Evolutionary conservation across 768 basidiomycete species (phyloP).

Genomic region (Amanita rubescens): DNA sequence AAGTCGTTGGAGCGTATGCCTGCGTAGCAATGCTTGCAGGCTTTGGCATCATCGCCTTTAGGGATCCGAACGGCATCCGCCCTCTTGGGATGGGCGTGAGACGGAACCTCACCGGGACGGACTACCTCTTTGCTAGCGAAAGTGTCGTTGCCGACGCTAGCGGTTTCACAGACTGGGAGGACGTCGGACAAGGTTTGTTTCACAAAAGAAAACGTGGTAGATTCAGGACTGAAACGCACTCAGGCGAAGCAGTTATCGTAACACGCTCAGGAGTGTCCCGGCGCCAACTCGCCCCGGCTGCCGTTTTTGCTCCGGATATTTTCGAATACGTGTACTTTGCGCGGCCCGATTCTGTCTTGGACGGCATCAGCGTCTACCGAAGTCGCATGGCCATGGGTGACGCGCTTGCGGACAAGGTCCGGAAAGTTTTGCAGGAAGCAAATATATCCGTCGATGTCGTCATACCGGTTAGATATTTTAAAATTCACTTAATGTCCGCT

Average conservation of each 20-base stretch:
- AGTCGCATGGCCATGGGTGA: slow-evolving; percentile 99
- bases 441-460: slow-evolving; percentile 86
- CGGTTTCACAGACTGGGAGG: slow-evolving; percentile 89
- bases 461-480: slow-evolving; percentile 62
- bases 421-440: slow-evolving; percentile 58
- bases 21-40: slow-evolving; percentile 99
- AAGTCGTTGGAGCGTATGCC: slow-evolving; percentile 90
- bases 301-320: slow-evolving; percentile 91
- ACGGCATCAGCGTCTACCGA: slow-evolving; percentile 95
- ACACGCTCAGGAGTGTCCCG: slow-evolving; percentile 74
- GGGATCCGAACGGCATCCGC: slow-evolving; percentile 96
- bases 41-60: slow-evolving; percentile 95
- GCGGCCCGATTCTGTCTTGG: slow-evolving; percentile 93
- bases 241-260: slow-evolving; percentile 94
- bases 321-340: slow-evolving; percentile 99
- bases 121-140: slow-evolving; percentile 91
- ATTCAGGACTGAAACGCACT: not conserved
- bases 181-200: slow-evolving; percentile 75
- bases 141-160: slow-evolving; percentile 94
- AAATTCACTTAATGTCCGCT: not conserved
- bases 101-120: slow-evolving; percentile 48
- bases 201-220: not conserved
- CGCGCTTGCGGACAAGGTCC: slow-evolving; percentile 82
- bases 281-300: slow-evolving; percentile 61
- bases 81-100: slow-evolving; percentile 84